Percentiles rank a stretch among this genome's conserved stretches.
Conservation (phyloP, 306 rosid species). For the Purshia tridentata region DNA sequence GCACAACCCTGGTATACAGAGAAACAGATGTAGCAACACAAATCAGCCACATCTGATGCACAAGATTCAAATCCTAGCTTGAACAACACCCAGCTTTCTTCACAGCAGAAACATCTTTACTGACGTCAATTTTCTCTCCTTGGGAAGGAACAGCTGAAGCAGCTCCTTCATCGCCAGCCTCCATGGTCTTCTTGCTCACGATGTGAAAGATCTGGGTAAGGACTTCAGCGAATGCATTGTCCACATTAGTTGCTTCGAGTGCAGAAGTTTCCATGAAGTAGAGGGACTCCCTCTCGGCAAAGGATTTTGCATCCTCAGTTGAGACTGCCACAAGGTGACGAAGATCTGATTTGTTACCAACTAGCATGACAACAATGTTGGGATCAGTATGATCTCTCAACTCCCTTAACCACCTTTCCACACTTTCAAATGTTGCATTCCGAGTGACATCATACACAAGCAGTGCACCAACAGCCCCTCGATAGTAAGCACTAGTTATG, state of each 20-base stretch:
- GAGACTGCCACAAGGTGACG: slow-evolving; percentile 60
- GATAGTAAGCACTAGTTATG: slow-evolving; percentile 62
- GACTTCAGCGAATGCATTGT: slow-evolving; percentile 45
- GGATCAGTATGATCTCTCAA: slow-evolving; percentile 62
- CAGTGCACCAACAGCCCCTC: slow-evolving; percentile 63
- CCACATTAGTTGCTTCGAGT: slow-evolving; percentile 53
- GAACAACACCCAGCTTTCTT: slow-evolving; percentile 58
- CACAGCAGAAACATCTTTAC: slow-evolving; percentile 49
- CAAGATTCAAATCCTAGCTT: slow-evolving; percentile 26
- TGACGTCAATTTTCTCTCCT: slow-evolving; percentile 52
- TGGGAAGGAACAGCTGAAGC: slow-evolving; percentile 42
- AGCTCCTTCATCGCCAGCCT: slow-evolving; percentile 33
- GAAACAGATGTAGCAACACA: slow-evolving; percentile 18
- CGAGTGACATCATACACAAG: slow-evolving; percentile 59
- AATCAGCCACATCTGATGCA: slow-evolving; percentile 28
- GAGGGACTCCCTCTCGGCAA: slow-evolving; percentile 53
- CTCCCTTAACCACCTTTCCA: slow-evolving; percentile 57
- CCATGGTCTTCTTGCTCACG: slow-evolving; percentile 53
- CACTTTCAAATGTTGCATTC: slow-evolving; percentile 53
- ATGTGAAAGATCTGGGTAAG: slow-evolving; percentile 51
- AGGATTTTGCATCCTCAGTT: slow-evolving; percentile 51
- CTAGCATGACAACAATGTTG: slow-evolving; percentile 59
- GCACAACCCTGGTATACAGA: slow-evolving; percentile 29
- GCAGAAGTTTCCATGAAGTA: slow-evolving; percentile 67
- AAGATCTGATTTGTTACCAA: slow-evolving; percentile 61